phyloP scores from a whole-genome alignment of 2,329 filamentous ascomycete species.

The Sporothrix euskadiensis region DNA sequence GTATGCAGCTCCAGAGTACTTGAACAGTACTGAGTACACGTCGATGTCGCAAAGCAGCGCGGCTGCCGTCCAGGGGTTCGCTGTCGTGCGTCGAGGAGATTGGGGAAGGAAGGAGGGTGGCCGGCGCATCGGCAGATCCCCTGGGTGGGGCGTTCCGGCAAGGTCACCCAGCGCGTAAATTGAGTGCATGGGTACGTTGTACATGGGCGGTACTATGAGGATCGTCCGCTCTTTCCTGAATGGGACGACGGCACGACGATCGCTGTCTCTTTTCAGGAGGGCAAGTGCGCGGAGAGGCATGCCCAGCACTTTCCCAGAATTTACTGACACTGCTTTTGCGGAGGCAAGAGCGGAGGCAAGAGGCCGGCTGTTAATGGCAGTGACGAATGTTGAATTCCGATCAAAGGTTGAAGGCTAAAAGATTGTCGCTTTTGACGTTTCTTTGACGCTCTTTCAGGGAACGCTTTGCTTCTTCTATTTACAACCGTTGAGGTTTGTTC shows the following conservation, averaged over 20 bases:
- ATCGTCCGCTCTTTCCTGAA: slow-evolving; percentile 24
- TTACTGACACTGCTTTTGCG: neutral
- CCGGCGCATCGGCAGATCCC: slow-evolving; percentile 27
- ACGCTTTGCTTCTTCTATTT: neutral
- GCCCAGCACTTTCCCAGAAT: slow-evolving; percentile 17
- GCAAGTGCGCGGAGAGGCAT: slow-evolving; percentile 13
- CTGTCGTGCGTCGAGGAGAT: slow-evolving; percentile 27
- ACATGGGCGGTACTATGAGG: slow-evolving; percentile 19
- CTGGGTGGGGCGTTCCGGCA: slow-evolving; percentile 17
- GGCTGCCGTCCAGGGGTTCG: slow-evolving; percentile 26
- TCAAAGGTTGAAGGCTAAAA: neutral
- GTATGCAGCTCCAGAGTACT: neutral
- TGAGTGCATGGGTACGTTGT: slow-evolving; percentile 16
- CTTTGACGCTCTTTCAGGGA: neutral
- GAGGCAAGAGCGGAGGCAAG: slow-evolving; percentile 13
- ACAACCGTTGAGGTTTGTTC: neutral
- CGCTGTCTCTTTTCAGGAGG: slow-evolving; percentile 13
- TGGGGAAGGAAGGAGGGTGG: neutral
- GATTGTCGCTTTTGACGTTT: neutral
- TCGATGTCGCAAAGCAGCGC: slow-evolving; percentile 15
- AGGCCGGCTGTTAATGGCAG: neutral
- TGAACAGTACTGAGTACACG: neutral
- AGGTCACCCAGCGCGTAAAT: neutral
- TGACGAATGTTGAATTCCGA: slow-evolving; percentile 3
- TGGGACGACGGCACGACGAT: slow-evolving; percentile 17